Percentiles rank a stretch among this genome's conserved stretches.
phyloP scores from a whole-genome alignment of 148 eudicot genomes.

The Fagopyrum homotropicum region DNA sequence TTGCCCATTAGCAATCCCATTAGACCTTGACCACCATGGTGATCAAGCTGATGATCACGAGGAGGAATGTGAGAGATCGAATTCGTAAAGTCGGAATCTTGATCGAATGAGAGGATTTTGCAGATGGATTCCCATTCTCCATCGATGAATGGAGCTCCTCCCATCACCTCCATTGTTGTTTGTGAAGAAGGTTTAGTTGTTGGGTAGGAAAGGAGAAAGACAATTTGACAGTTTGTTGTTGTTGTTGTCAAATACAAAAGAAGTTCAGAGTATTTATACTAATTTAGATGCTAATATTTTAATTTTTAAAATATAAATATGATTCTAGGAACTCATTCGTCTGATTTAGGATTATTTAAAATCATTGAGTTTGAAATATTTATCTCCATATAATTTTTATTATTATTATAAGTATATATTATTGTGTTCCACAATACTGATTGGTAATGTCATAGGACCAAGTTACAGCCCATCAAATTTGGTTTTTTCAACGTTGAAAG shows the following conservation, averaged over 20 bases:
- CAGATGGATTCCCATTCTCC: constrained; percentile 32
- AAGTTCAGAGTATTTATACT: neutral
- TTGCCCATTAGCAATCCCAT: constrained; percentile 10
- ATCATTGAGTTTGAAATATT: neutral
- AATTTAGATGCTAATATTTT: neutral
- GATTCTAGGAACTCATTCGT: neutral
- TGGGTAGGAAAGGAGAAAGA: neutral
- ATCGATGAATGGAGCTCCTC: constrained; percentile 14
- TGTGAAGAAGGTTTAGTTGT: neutral
- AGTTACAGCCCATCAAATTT: too few relatives aligned
- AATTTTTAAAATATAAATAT: neutral
- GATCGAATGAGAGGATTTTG: constrained; percentile 17
- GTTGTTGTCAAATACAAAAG: neutral
- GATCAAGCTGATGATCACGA: neutral
- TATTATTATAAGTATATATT: too few relatives aligned
- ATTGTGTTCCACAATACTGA: too few relatives aligned
- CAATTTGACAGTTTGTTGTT: neutral
- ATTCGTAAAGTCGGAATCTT: constrained; percentile 14
- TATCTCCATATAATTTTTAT: neutral
- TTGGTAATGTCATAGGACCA: too few relatives aligned
- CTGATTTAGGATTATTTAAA: neutral
- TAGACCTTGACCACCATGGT: neutral
- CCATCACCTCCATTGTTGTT: constrained; percentile 15
- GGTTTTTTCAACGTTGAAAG: too few relatives aligned
- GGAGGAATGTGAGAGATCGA: constrained; percentile 7